These are phyloP conservation scores for Stagonosporopsis cucurbitacearum DNA, from an alignment of 2,329 filamentous ascomycete species.

Conservation along the genomic window DNA sequence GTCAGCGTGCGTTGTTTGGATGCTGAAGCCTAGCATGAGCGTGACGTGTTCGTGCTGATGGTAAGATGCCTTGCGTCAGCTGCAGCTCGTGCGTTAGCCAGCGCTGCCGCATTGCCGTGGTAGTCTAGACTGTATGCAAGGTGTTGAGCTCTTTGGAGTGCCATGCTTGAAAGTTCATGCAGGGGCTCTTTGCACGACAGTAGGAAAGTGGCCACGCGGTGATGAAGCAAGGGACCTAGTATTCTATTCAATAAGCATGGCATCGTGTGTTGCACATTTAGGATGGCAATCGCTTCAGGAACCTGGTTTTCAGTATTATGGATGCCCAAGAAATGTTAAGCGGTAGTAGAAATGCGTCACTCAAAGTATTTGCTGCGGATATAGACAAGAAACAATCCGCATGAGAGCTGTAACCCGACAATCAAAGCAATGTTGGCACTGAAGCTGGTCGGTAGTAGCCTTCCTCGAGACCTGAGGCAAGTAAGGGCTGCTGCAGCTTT, in stretches of 20 bases:
- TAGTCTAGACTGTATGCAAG: conserved; percentile 7
- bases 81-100: conserved; percentile 4
- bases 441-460: background rate
- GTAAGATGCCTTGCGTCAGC: conserved; percentile 6
- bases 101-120: background rate
- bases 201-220: background rate
- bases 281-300: background rate
- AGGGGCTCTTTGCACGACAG: background rate
- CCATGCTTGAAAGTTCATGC: background rate
- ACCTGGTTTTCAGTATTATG: background rate
- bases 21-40: background rate
- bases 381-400: background rate
- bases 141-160: background rate
- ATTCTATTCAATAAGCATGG: background rate
- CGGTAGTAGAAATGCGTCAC: background rate
- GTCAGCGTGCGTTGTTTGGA: background rate
- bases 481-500: background rate
- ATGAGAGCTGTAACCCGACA: background rate
- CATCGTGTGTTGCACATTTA: background rate
- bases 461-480: background rate
- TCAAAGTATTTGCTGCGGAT: background rate
- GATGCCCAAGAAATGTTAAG: background rate
- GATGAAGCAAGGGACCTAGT: background rate
- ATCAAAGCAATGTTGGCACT: background rate
- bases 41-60: background rate